phyloP scores from a whole-genome alignment of 805 yeast species.

The Lipomyces starkeyi region DNA sequence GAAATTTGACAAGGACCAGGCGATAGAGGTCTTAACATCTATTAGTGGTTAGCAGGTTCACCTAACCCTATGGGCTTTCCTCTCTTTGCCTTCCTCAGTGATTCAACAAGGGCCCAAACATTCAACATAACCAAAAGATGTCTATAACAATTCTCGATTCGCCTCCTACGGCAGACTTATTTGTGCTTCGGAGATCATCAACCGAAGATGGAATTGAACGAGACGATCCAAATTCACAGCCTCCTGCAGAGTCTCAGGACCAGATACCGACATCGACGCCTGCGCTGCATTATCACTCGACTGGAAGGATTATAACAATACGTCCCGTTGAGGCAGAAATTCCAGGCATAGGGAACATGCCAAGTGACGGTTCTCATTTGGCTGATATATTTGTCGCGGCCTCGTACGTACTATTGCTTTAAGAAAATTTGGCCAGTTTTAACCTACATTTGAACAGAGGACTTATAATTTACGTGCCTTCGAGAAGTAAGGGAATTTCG shows the following conservation, averaged over 20 bases:
- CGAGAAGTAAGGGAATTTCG: slow-evolving; percentile 9
- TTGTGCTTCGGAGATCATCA: neutral
- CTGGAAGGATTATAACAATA: neutral
- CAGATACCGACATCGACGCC: neutral
- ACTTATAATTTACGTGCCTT: slow-evolving; percentile 17
- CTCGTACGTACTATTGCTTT: neutral
- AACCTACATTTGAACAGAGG: slow-evolving; percentile 4
- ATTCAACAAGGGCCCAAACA: neutral
- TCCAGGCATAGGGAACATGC: neutral
- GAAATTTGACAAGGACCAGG: too few species aligned
- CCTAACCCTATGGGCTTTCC: slow-evolving; percentile 3
- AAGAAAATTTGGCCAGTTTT: neutral
- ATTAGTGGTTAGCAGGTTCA: neutral
- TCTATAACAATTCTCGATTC: neutral
- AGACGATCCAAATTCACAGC: neutral
- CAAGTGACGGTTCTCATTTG: neutral
- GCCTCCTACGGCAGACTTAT: neutral
- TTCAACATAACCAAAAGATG: neutral
- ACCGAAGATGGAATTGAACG: neutral
- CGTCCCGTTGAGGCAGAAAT: neutral
- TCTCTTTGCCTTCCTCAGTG: too few species aligned
- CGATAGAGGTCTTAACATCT: too few species aligned
- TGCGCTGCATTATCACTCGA: slow-evolving; percentile 3
- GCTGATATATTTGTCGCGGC: neutral
- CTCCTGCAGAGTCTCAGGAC: neutral